phyloP scores from a whole-genome alignment of 1,284 basidiomycete species.

The Stygiomarasmius scandens region DNA sequence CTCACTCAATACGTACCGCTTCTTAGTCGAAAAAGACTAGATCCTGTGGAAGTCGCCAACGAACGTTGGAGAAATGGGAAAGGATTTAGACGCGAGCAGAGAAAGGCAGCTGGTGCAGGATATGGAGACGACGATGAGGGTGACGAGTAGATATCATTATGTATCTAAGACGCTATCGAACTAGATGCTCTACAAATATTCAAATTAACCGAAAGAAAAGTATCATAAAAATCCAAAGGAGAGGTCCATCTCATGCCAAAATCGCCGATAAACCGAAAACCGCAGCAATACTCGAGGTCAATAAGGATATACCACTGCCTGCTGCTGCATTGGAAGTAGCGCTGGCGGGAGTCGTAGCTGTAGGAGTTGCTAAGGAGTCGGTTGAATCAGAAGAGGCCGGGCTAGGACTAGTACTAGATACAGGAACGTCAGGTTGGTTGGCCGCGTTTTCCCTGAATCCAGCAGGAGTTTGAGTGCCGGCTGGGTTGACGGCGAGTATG shows the following conservation, averaged over 20 bases:
- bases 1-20: conserved; percentile 69
- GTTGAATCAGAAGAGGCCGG: not conserved
- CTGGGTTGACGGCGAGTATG: conserved; percentile 5
- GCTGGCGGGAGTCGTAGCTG: too few relatives aligned
- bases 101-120: conserved; percentile 5
- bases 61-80: conserved; percentile 75
- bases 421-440: not conserved
- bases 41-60: conserved; percentile 75
- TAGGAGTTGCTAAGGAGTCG: not conserved
- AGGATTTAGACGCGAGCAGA: conserved; percentile 36
- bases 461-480: conserved; percentile 3
- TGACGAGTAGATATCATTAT: conserved; percentile 1
- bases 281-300: too few relatives aligned
- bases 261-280: too few relatives aligned
- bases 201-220: too few relatives aligned
- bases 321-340: too few relatives aligned
- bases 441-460: conserved; percentile 9
- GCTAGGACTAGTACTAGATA: not conserved
- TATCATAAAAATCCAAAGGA: too few relatives aligned
- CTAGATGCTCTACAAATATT: not conserved
- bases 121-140: conserved; percentile 17
- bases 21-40: conserved; percentile 65
- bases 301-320: too few relatives aligned
- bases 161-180: not conserved
- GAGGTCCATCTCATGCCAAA: too few relatives aligned